Conservation (phyloP, 1,139 yeast genomes). For the Saccharomycopsis phalli region DNA sequence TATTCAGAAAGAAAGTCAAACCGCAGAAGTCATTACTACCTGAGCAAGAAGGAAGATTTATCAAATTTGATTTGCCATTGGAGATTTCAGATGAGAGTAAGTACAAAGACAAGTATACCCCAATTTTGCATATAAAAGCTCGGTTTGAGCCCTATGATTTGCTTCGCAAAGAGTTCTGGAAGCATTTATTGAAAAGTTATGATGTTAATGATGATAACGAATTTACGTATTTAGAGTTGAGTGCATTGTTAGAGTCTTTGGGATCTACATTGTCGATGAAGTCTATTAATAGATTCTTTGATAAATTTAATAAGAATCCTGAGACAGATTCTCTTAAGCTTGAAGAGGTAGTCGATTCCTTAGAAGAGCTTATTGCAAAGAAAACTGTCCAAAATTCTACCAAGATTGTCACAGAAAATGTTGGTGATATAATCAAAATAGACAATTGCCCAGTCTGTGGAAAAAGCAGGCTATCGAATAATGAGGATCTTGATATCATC, state of each 20-base stretch:
- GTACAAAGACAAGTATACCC: constrained; percentile 33
- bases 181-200: constrained; percentile 48
- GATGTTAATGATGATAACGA: constrained; percentile 35
- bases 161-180: constrained; percentile 66
- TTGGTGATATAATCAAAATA: constrained; percentile 38
- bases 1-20: constrained; percentile 18
- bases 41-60: constrained; percentile 18
- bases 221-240: constrained; percentile 48
- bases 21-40: constrained; percentile 15
- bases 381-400: constrained; percentile 21
- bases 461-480: constrained; percentile 47
- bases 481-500: constrained; percentile 57
- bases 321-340: constrained; percentile 48
- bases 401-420: neutral
- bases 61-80: constrained; percentile 30
- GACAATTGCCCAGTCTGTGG: constrained; percentile 74
- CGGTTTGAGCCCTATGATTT: constrained; percentile 61
- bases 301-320: constrained; percentile 33
- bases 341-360: constrained; percentile 50
- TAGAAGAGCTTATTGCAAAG: constrained; percentile 30
- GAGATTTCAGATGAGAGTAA: constrained; percentile 24
- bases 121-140: constrained; percentile 51
- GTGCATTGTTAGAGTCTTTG: constrained; percentile 50
- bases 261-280: constrained; percentile 50
- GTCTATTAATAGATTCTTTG: constrained; percentile 39